Base-by-base conservation (phyloP, 192 early-diverging fungal species). In the Coemansia reversa region DNA sequence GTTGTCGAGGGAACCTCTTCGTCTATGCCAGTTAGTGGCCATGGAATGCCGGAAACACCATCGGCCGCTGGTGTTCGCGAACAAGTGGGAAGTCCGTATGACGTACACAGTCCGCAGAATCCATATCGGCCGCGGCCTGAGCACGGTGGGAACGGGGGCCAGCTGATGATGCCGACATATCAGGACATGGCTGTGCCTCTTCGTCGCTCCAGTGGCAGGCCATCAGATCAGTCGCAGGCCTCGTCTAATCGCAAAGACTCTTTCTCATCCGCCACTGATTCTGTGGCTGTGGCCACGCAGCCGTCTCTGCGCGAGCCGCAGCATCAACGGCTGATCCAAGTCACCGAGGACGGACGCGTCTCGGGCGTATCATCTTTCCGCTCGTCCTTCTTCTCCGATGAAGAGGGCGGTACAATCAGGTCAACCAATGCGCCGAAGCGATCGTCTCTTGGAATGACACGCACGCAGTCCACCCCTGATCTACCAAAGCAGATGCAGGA, bases 71-170 rank as follows among this genome's bases (percentile, higher is more conserved):
- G 45, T 3, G 39, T 25, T 19, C 25, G 42, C 20, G 47, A 23
- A 0, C 32, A 14, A 7, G 47, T 20, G 28, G 67, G 51, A 56
- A 74, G 60, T 50, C 79, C 79, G n/a, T 81, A 81, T 57, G 74
- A 76, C 20, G 55, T 72, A 30, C 55, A 58, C 18, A 81, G 72
- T 16, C 74, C 79, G 8, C 79, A 75, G 67, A 73, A 58, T n/a
- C 79, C 79, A 14, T 76, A 81, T 47, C 63, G 65, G 49, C 79
- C 79, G 47, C 79, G 66, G 27, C 79, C 79, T 12, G 74, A 81
- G 65, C 79, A 81, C 30, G 66, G 55, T 30, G 66, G 79, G 45
- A 32, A 18, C 14, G 27, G 29, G 6, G 49, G 45, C 5, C 69
- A 67, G 28, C 66, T 75, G 42, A 65, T 81, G 20, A 81, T 81